Conservation (phyloP, 495 filamentous ascomycete species). For the Xylaria sp. region DNA sequence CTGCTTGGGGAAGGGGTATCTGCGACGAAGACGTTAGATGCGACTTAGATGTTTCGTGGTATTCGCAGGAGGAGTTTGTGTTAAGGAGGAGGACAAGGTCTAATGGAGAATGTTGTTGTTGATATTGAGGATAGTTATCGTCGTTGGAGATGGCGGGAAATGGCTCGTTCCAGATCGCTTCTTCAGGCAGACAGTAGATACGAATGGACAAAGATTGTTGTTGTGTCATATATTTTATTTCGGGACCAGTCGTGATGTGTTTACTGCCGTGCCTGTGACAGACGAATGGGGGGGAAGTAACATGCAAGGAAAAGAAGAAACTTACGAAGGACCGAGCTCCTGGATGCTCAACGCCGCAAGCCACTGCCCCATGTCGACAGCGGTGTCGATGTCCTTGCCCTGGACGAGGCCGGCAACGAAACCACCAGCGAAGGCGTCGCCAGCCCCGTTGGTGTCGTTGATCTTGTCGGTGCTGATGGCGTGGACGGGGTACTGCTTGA, state of each 20-base stretch:
- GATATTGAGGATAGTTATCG: not conserved
- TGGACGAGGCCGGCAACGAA: conserved; percentile 88
- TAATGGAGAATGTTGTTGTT: conserved; percentile 10
- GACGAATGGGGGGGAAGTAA: not conserved
- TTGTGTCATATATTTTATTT: conserved; percentile 2
- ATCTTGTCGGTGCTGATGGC: conserved; percentile 76
- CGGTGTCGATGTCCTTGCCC: conserved; percentile 76
- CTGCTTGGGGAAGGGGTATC: conserved; percentile 85
- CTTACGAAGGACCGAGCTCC: conserved; percentile 95
- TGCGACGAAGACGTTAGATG: conserved; percentile 42
- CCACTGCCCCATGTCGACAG: conserved; percentile 93
- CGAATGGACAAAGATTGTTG: conserved; percentile 12
- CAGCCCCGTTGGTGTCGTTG: conserved; percentile 94
- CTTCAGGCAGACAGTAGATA: conserved; percentile 25
- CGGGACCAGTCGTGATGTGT: not conserved
- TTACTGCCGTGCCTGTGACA: not conserved
- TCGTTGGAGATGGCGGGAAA: conserved; percentile 9
- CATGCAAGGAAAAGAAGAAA: conserved; percentile 35
- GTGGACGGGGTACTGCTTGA: conserved; percentile 81
- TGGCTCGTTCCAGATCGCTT: conserved; percentile 15
- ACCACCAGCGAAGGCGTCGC: conserved; percentile 96
- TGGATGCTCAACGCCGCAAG: conserved; percentile 89
- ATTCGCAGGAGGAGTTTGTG: conserved; percentile 12
- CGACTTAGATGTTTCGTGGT: conserved; percentile 4
- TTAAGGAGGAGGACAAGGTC: not conserved